phyloP scores from a whole-genome alignment of 164 flowering plant genomes.

The Euptelea pleiosperma region DNA sequence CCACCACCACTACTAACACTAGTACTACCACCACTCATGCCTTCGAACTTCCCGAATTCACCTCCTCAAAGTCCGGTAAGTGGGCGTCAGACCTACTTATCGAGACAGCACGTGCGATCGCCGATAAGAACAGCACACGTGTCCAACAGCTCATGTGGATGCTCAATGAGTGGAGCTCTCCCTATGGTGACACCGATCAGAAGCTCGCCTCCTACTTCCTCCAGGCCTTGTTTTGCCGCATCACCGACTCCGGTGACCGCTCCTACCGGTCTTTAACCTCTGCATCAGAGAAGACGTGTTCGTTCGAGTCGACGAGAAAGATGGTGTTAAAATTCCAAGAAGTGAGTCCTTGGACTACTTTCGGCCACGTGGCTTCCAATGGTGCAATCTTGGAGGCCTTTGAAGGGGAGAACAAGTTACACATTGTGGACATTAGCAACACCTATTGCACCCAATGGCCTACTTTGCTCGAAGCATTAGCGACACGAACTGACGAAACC shows the following conservation, averaged over 20 bases:
- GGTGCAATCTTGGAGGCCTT: slow-evolving; percentile 90
- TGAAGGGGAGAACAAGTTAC: slow-evolving; percentile 72
- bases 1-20: slow-evolving; percentile 17
- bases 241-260: slow-evolving; percentile 71
- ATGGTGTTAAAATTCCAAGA: slow-evolving; percentile 83
- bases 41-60: no score
- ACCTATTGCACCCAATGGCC: slow-evolving; percentile 99
- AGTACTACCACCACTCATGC: no score
- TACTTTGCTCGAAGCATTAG: slow-evolving; percentile 87
- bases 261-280: slow-evolving; percentile 45
- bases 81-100: slow-evolving; percentile 74
- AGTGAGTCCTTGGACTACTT: slow-evolving; percentile 95
- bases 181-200: slow-evolving; percentile 92
- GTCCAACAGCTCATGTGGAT: slow-evolving; percentile 94
- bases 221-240: slow-evolving; percentile 78
- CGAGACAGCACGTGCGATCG: slow-evolving; percentile 74
- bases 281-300: slow-evolving; percentile 61
- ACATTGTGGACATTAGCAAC: slow-evolving; percentile 77
- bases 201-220: slow-evolving; percentile 80
- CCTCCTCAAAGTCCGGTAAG: slow-evolving; percentile 34
- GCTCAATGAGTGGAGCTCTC: slow-evolving; percentile 88
- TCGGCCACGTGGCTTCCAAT: slow-evolving; percentile 91
- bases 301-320: slow-evolving; percentile 78
- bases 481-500: slow-evolving; percentile 83
- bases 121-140: slow-evolving; percentile 57